phyloP scores from a whole-genome alignment of 2,329 filamentous ascomycete genomes.

The Ambrosiella cleistominuta region DNA sequence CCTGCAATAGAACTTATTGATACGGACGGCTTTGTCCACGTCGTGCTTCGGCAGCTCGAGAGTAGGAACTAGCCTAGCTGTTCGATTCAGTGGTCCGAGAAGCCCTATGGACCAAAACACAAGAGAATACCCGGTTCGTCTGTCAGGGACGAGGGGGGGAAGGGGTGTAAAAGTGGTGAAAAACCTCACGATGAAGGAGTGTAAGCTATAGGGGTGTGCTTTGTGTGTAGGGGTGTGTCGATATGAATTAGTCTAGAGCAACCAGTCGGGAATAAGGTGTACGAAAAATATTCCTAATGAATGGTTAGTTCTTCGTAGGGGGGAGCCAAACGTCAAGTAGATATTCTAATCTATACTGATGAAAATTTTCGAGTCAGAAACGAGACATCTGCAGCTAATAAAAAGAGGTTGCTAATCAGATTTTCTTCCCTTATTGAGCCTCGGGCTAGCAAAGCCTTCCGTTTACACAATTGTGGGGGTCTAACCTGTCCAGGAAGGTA shows the following conservation, averaged over 20 bases:
- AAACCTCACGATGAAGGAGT: not conserved
- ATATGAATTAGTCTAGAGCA: not conserved
- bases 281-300: not conserved
- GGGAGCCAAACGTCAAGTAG: not conserved
- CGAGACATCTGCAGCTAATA: not conserved
- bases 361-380: not conserved
- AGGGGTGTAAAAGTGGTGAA: not conserved
- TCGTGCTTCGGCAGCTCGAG: not conserved
- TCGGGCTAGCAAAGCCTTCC: too few species aligned
- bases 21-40: not conserved
- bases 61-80: not conserved
- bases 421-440: not conserved
- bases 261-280: not conserved
- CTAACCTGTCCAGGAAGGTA: not conserved
- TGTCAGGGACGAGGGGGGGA: not conserved
- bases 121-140: not conserved
- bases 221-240: not conserved
- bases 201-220: not conserved
- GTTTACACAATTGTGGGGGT: not conserved
- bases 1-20: not conserved
- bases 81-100: not conserved
- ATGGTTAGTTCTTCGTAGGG: not conserved
- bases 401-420: not conserved
- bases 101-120: not conserved
- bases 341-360: not conserved